A percentile compares a stretch with the other conserved stretches of the same genome.
phyloP scores from a whole-genome alignment of 2,329 filamentous ascomycete species.

The Triangularia setosa region DNA sequence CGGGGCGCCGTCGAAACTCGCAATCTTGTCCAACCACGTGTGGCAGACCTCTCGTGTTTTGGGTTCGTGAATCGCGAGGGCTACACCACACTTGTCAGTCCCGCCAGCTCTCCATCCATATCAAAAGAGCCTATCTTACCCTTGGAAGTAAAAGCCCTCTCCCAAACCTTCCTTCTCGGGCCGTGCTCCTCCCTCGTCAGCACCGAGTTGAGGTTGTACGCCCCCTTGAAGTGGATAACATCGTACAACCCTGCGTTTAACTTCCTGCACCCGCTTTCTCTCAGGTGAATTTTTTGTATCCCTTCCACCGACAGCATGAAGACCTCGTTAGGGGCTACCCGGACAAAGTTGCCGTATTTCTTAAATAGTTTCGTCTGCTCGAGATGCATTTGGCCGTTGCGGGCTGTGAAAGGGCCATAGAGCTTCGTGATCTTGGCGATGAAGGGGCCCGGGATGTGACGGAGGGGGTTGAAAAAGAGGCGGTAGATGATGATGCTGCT shows the following conservation, averaged over 20 bases:
- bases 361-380: slow-evolving; percentile 25
- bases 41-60: slow-evolving; percentile 22
- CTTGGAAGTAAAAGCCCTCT: slow-evolving; percentile 25
- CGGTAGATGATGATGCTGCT: slow-evolving; percentile 30
- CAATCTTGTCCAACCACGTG: slow-evolving; percentile 23
- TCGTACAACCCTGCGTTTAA: slow-evolving; percentile 24
- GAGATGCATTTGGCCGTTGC: slow-evolving; percentile 11
- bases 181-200: slow-evolving; percentile 24
- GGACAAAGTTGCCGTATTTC: slow-evolving; percentile 30
- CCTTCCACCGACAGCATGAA: slow-evolving; percentile 20
- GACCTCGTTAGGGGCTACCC: slow-evolving; percentile 26
- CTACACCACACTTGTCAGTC: slow-evolving; percentile 5
- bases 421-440: slow-evolving; percentile 43
- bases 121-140: slow-evolving; percentile 6
- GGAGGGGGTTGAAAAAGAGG: slow-evolving; percentile 30
- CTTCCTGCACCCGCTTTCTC: slow-evolving; percentile 22
- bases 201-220: slow-evolving; percentile 25
- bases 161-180: slow-evolving; percentile 27
- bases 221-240: slow-evolving; percentile 14
- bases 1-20: slow-evolving; percentile 16
- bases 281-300: slow-evolving; percentile 22
- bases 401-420: slow-evolving; percentile 39
- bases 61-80: slow-evolving; percentile 22
- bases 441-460: slow-evolving; percentile 32
- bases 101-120: background rate